Percentiles rank a stretch among this genome's conserved stretches.
phyloP scores from a whole-genome alignment of 768 basidiomycete genomes.

The Asterophora lycoperdoides region DNA sequence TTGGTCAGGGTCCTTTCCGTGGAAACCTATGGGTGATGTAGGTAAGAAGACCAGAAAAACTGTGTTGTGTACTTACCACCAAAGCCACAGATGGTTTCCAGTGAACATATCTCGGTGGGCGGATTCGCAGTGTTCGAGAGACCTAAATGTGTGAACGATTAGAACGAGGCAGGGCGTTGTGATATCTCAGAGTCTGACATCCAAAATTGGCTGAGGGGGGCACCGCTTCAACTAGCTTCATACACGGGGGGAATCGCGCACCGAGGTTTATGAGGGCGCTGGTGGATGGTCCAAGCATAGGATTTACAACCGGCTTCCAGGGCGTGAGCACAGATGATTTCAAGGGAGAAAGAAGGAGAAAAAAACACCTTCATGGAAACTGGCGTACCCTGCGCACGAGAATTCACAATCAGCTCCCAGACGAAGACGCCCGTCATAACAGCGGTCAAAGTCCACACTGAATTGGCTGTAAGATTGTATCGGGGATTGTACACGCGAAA shows the following conservation, averaged over 20 bases:
- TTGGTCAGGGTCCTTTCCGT: conserved; percentile 39
- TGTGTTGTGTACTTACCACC: conserved; percentile 53
- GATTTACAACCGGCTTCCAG: conserved; percentile 70
- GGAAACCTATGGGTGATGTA: conserved; percentile 31
- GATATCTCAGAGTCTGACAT: conserved; percentile 48
- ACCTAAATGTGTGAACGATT: conserved; percentile 38
- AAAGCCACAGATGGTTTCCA: conserved; percentile 86
- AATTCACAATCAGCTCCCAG: conserved; percentile 80
- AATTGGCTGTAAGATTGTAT: conserved; percentile 1
- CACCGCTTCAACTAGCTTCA: conserved; percentile 65
- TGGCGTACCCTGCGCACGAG: conserved; percentile 71
- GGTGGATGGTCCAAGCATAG: conserved; percentile 87
- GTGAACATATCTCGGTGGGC: conserved; percentile 59
- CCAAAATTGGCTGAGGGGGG: conserved; percentile 51
- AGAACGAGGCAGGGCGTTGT: background rate
- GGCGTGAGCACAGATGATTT: background rate
- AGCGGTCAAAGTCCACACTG: conserved; percentile 61
- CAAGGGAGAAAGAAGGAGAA: background rate
- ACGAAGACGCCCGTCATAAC: conserved; percentile 75
- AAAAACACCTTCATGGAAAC: conserved; percentile 72
- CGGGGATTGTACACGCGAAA: background rate
- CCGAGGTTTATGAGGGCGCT: conserved; percentile 83
- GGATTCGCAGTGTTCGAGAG: conserved; percentile 85
- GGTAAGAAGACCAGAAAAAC: background rate
- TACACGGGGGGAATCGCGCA: conserved; percentile 91